Evolutionary conservation across 2,329 filamentous ascomycete species (phyloP), one percentile per base, ranked within the genome.

Genomic region (Fusarium marasasianum): DNA sequence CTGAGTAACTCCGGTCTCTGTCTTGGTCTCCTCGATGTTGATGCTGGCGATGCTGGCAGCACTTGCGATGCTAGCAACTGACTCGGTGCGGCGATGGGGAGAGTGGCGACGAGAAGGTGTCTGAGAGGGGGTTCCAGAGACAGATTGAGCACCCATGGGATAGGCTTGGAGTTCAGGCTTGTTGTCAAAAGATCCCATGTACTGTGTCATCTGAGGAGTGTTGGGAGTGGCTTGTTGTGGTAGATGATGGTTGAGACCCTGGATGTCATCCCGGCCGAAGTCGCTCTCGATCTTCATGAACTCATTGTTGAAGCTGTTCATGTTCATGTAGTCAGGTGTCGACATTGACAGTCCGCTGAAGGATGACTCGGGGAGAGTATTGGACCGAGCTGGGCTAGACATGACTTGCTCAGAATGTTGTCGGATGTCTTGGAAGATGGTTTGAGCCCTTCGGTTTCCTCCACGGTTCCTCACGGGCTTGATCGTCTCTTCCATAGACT

Each of bases 1-100:
- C 48, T 92, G 86, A 2, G 93, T 95, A 64, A 98, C 92, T 33
- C 96, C 96, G 2, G 96, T 98, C 74, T 95, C 91, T 63, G 88
- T 91, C 79, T 90, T 90, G 33, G 89, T 88, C 78, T 91, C 89
- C 71, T 91, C 90, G 43, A 91, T 89, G 78, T 91, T 90, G 82
- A 91, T 89, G 78, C 86, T 87, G 17, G 88, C 86, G 64, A 90
- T 90, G 80, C 88, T 90, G 24, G 88, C 88, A 3, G 88, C 88
- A 70, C 88, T 90, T 38, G 84, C 86, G 33, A 89, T 85, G 75
- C 88, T 90, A 18, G 88, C 89, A 31, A 90, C 79, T 2, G 90
- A 92, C 74, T 91, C 89, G 38, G 88, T 90, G 55, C 90, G 86
- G 33, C 88, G 85, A 72, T 90, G 89, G 4, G 83, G 77, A 24